A percentile compares a stretch with the other conserved stretches of the same genome.
These are phyloP conservation scores for Salix viminalis DNA, from an alignment of 345 rosid species.

Conservation along the genomic window DNA sequence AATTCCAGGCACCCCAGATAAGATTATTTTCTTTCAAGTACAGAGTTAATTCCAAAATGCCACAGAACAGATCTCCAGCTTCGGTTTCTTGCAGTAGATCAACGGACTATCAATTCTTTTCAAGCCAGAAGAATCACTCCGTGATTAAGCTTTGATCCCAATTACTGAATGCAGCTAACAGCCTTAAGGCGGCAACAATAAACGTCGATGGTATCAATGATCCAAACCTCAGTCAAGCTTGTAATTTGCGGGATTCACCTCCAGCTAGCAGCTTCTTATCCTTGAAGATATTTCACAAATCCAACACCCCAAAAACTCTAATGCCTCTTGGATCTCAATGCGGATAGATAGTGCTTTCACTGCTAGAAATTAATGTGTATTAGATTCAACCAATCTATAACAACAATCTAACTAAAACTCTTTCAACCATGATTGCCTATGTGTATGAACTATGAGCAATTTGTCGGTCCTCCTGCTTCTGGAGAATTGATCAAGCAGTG, in stretches of 20 bases:
- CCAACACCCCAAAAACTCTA: not conserved
- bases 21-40: not conserved
- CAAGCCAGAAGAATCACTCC: not conserved
- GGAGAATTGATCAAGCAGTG: not conserved
- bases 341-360: not conserved
- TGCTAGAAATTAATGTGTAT: not conserved
- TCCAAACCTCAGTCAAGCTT: not conserved
- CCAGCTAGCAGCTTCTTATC: too few species aligned
- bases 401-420: not conserved
- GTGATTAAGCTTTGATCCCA: not conserved
- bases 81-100: not conserved
- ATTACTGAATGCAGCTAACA: not conserved
- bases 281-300: not conserved
- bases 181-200: not conserved
- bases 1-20: not conserved
- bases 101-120: not conserved
- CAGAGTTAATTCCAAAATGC: not conserved
- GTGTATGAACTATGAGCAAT: not conserved
- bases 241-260: not conserved
- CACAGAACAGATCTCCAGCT: not conserved
- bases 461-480: not conserved
- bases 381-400: not conserved
- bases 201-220: not conserved
- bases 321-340: constrained; percentile 7
- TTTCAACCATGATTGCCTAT: not conserved